phyloP scores from a whole-genome alignment of 768 basidiomycete species.

The Lyophyllum semitale region DNA sequence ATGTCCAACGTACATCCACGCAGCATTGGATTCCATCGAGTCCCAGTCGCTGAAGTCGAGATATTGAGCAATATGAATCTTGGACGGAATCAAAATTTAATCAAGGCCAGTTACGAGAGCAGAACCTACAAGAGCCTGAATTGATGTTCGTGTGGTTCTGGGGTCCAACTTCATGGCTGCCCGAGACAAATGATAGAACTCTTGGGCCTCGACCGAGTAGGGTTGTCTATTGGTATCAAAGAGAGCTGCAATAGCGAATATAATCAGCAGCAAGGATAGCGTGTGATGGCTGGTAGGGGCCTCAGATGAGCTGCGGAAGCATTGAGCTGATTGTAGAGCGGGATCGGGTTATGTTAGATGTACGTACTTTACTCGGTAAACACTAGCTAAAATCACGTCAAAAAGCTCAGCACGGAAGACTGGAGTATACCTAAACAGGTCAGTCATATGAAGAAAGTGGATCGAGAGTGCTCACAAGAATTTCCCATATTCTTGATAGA shows the following conservation, averaged over 20 bases:
- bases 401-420: conserved; percentile 55
- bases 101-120: not conserved
- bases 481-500: conserved; percentile 65
- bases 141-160: conserved; percentile 54
- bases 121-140: conserved; percentile 55
- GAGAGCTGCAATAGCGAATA: conserved; percentile 68
- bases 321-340: not conserved
- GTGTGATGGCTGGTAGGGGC: conserved; percentile 46
- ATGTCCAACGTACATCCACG: conserved; percentile 61
- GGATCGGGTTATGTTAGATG: not conserved
- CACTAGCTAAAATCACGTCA: conserved; percentile 52
- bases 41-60: conserved; percentile 58
- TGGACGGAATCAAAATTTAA: not conserved
- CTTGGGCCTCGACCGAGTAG: conserved; percentile 54
- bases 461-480: conserved; percentile 45
- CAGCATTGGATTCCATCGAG: conserved; percentile 43
- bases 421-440: conserved; percentile 49
- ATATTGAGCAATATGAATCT: conserved; percentile 50
- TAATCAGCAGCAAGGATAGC: conserved; percentile 61
- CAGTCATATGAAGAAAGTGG: not conserved
- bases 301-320: conserved; percentile 35
- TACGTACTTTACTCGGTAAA: conserved; percentile 54
- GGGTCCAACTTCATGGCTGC: conserved; percentile 50
- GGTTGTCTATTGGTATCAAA: conserved; percentile 54
- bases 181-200: conserved; percentile 63